Evolutionary conservation across 176 grass and related monocot species (phyloP).

Genomic region (Elaeis guineensis): DNA sequence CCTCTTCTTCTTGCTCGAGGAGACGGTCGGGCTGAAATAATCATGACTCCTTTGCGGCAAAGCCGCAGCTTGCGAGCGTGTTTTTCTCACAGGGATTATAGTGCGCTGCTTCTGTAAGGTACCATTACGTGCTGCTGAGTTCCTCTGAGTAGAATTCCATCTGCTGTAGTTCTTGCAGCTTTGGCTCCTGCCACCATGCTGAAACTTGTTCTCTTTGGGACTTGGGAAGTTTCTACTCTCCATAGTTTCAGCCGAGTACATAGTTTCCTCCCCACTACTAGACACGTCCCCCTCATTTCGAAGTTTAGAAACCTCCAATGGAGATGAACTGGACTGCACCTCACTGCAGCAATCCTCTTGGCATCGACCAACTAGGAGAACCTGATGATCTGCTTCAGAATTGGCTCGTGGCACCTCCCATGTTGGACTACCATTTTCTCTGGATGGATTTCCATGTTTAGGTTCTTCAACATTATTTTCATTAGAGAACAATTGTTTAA

Average conservation of each 20-base stretch:
- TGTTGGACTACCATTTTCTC: constrained; percentile 37
- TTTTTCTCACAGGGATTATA: constrained; percentile 46
- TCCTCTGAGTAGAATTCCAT: constrained; percentile 50
- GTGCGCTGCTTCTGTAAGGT: constrained; percentile 55
- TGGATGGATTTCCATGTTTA: constrained; percentile 29
- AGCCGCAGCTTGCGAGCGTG: constrained; percentile 36
- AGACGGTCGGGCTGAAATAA: constrained; percentile 76
- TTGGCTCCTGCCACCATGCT: constrained; percentile 74
- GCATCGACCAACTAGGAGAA: constrained; percentile 35
- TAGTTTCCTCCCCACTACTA: constrained; percentile 74
- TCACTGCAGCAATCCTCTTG: constrained; percentile 66
- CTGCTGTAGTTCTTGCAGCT: constrained; percentile 66
- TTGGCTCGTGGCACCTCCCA: constrained; percentile 30
- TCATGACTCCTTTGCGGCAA: constrained; percentile 67
- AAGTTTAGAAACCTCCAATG: constrained; percentile 38
- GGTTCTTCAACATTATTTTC: constrained; percentile 43
- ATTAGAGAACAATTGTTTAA: constrained; percentile 85
- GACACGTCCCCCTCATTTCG: constrained; percentile 30
- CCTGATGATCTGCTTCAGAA: constrained; percentile 27
- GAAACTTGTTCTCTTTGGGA: constrained; percentile 32
- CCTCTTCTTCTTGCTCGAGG: constrained; percentile 79
- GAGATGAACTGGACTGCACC: constrained; percentile 65
- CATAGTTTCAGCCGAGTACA: constrained; percentile 99
- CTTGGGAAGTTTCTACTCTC: constrained; percentile 81
- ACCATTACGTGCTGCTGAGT: constrained; percentile 18